Evolutionary conservation across 78 protist species (phyloP).

Genomic region (Planoprotostelium fungivorum): DNA sequence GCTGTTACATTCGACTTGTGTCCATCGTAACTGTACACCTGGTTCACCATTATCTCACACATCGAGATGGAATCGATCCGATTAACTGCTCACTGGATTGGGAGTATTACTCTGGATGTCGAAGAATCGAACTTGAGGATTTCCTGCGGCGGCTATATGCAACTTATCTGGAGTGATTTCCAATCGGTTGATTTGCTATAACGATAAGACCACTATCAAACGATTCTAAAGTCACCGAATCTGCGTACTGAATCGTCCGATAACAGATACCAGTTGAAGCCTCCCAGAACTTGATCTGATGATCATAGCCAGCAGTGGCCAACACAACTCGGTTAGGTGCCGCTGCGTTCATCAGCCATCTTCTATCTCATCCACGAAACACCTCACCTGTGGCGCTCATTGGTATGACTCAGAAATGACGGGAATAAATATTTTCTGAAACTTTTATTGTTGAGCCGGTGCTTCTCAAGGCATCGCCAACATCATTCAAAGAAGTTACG

Average conservation of each 20-base stretch:
- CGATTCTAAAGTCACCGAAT: conserved; percentile 16
- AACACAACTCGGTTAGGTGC: conserved; percentile 56
- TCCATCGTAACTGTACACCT: conserved; percentile 78
- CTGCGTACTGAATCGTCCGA: conserved; percentile 82
- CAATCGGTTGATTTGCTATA: conserved; percentile 87
- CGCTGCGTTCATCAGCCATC: too few species aligned
- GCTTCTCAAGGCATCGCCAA: too few species aligned
- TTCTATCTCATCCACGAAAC: too few species aligned
- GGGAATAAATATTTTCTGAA: too few species aligned
- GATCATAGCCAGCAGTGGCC: conserved; percentile 95
- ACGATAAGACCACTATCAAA: background rate
- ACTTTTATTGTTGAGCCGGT: too few species aligned
- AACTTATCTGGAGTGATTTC: conserved; percentile 82
- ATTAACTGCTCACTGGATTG: conserved; percentile 27
- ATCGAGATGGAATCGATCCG: background rate
- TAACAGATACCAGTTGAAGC: conserved; percentile 86
- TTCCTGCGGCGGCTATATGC: conserved; percentile 91
- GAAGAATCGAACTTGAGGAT: conserved; percentile 78
- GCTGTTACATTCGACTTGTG: conserved; percentile 87
- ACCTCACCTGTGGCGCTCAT: too few species aligned
- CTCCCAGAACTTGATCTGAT: conserved; percentile 96
- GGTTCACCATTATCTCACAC: background rate
- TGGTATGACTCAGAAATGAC: too few species aligned
- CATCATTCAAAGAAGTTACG: too few species aligned
- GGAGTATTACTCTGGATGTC: conserved; percentile 55